These are phyloP conservation scores for Amphirosellinia nigrospora DNA, from an alignment of 495 filamentous ascomycete species.

Conservation along the genomic window DNA sequence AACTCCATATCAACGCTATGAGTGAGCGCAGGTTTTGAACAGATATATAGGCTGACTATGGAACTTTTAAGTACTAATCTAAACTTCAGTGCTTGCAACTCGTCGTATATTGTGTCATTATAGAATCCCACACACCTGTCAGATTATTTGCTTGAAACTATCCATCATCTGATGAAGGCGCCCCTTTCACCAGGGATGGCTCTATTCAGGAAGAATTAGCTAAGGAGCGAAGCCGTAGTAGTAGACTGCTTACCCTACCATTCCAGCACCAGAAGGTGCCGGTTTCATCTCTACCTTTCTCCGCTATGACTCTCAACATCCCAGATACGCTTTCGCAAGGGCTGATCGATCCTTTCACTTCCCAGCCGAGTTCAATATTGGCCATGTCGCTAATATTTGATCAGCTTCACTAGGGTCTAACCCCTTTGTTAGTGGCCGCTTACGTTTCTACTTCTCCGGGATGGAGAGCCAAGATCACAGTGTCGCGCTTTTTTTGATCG, in stretches of 20 bases:
- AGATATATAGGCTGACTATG: too few relatives aligned
- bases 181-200: slow-evolving; percentile 11
- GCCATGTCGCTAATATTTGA: slow-evolving; percentile 18
- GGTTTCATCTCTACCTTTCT: slow-evolving; percentile 2
- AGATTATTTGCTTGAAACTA: not conserved
- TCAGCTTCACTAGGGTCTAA: not conserved
- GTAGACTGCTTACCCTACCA: slow-evolving; percentile 13
- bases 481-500: slow-evolving; percentile 20
- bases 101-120: not conserved
- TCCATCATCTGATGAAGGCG: not conserved
- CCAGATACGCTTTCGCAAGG: not conserved
- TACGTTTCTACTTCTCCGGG: slow-evolving; percentile 24
- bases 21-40: too few relatives aligned
- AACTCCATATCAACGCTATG: too few relatives aligned
- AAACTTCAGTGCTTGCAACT: not conserved
- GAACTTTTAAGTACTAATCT: too few relatives aligned
- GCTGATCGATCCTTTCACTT: slow-evolving; percentile 18
- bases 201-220: not conserved
- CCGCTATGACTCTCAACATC: slow-evolving; percentile 15
- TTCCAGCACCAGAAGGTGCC: slow-evolving; percentile 22
- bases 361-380: slow-evolving; percentile 7
- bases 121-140: not conserved
- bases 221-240: not conserved
- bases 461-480: slow-evolving; percentile 14
- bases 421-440: not conserved